A percentile compares a stretch with the other conserved stretches of the same genome.
Evolutionary conservation across 192 early-diverging fungal species (phyloP).

Genomic region (Jimgerdemannia flammicorona): DNA sequence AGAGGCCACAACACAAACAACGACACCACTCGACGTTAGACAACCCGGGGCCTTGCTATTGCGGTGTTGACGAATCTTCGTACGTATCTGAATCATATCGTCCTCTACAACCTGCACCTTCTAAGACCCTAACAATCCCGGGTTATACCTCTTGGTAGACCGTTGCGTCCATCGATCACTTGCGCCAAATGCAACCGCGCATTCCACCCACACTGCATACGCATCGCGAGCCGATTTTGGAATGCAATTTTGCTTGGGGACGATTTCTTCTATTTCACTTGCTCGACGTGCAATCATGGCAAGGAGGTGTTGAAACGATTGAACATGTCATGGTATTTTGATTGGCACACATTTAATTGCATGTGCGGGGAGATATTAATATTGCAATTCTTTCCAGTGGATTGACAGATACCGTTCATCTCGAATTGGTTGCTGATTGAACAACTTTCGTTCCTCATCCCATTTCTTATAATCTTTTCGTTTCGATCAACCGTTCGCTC

Average conservation of each 20-base stretch:
- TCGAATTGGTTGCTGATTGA: too few relatives aligned
- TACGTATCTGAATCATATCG: not conserved
- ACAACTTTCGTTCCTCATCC: not conserved
- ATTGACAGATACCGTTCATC: too few relatives aligned
- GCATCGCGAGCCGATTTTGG: slow-evolving; percentile 46
- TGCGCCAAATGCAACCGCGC: not conserved
- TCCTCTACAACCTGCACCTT: not conserved
- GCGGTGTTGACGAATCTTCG: not conserved
- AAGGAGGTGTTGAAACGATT: slow-evolving; percentile 54
- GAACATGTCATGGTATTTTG: slow-evolving; percentile 43
- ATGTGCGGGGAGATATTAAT: not conserved
- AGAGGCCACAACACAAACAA: not conserved
- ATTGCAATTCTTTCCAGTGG: too few relatives aligned
- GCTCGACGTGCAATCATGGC: slow-evolving; percentile 49
- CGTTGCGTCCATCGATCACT: not conserved
- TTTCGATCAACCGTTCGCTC: not conserved
- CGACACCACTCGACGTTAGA: not conserved
- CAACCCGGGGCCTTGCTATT: not conserved
- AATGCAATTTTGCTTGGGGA: slow-evolving; percentile 59
- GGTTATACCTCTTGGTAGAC: not conserved
- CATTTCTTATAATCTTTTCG: not conserved
- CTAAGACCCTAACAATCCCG: not conserved
- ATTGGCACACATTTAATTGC: not conserved
- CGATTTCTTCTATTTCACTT: slow-evolving; percentile 65
- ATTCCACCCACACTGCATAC: slow-evolving; percentile 53